Evolutionary conservation across 208 protist genomes (phyloP), one percentile per base, ranked within the genome.

Genomic region (Acanthamoeba triangularis): DNA sequence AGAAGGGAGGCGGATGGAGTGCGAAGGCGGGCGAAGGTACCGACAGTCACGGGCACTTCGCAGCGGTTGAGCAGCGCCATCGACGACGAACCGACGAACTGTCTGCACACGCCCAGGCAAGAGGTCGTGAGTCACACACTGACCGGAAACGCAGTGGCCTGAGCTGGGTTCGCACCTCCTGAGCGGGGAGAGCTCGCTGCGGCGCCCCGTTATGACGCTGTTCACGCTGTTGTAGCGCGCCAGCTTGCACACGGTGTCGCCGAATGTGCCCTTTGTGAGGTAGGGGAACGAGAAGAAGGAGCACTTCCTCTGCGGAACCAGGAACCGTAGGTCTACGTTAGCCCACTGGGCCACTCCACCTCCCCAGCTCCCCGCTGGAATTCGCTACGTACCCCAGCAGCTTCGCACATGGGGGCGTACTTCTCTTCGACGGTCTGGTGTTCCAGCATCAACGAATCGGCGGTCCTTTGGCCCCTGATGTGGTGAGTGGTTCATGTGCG

Each of bases 241-340:
- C 3, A 87, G 44, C 20, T 35, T 25, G 47, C 78, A 87, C 11
- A 87, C 78, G 11, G 49, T 61, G 20, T 52, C 49, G 13, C 78
- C 78, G 47, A 87, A 87, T 11, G 23, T 41, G 35, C 44, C 78
- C 44, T 18, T 54, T 1, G 47, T 63, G 49, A 61, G 37, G 49
- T 87, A 87, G 10, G 78, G 78, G 78, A 87, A 87, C 28, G 78
- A 87, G 47, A 87, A 87, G 78, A 63, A 87, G 16, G 78, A 87
- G 30, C 78, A 87, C 30, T 87, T 61, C 47, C 78, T 87, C 78
- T 87, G 76, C 4, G 3, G 11, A 78, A 30, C 28, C 61, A 67
- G 10, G 61, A 67, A n/a, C n/a, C n/a, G n/a, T n/a, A n/a, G n/a
- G n/a, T n/a, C n/a, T n/a, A n/a, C 30, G 25, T 11, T 13, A 14